These are phyloP conservation scores for Aspergillus sojae DNA, from an alignment of 2,329 filamentous ascomycete genomes.

Conservation along the genomic window DNA sequence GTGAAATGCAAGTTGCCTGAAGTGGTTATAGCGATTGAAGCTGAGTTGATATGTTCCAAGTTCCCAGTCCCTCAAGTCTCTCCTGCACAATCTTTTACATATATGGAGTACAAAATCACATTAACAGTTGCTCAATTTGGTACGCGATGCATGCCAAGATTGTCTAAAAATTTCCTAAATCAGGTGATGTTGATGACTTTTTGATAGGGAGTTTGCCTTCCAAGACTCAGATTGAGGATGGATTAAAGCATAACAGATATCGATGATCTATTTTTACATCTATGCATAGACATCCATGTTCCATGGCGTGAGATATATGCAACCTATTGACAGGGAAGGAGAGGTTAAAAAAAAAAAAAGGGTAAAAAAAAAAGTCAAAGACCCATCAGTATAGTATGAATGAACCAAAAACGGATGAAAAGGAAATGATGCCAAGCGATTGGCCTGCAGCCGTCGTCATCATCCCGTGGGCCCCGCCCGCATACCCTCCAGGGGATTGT, in stretches of 20 bases:
- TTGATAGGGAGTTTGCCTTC: neutral
- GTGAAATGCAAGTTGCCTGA: no score
- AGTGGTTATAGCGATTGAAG: neutral
- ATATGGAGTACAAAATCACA: neutral
- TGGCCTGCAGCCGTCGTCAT: conserved; percentile 13
- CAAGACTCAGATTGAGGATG: neutral
- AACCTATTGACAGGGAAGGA: neutral
- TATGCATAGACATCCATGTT: neutral
- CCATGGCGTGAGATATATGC: neutral
- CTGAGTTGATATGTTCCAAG: neutral
- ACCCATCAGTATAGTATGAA: neutral
- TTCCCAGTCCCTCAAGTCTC: neutral
- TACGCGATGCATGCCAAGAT: neutral
- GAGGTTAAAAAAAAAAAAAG: neutral
- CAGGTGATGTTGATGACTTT: neutral
- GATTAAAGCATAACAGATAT: neutral
- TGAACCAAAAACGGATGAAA: neutral
- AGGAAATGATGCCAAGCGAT: conserved; percentile 7
- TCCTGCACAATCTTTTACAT: neutral
- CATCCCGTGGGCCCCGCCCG: conserved; percentile 12
- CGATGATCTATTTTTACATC: neutral
- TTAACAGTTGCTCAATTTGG: neutral
- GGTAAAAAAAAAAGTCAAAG: neutral
- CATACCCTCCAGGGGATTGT: neutral
- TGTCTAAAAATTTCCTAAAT: neutral